Conservation (phyloP, 805 yeast genomes). For the Vanderwaltozyma yarrowii region DNA sequence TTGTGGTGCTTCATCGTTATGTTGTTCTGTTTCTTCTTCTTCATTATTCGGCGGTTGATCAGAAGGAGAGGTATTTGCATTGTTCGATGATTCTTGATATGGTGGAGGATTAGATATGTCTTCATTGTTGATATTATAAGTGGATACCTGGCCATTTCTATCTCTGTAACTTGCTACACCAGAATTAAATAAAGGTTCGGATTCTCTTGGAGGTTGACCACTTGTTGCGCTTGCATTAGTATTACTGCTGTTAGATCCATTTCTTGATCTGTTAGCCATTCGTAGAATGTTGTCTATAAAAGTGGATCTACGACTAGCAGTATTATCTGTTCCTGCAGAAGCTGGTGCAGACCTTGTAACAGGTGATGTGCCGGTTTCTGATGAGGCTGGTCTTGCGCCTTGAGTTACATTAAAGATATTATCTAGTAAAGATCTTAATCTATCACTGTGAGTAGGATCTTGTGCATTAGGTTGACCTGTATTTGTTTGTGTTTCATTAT, state of each 20-base stretch:
- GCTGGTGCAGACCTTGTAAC: background rate
- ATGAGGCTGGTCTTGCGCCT: background rate
- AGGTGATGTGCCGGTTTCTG: background rate
- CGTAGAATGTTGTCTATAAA: slow-evolving; percentile 10
- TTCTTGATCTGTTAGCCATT: slow-evolving; percentile 5
- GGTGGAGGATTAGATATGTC: background rate
- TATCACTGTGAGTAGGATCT: slow-evolving; percentile 9
- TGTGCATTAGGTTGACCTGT: background rate
- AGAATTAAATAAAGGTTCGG: slow-evolving; percentile 14
- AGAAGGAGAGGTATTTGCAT: background rate
- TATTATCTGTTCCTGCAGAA: slow-evolving; percentile 1
- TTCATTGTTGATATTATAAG: slow-evolving; percentile 3
- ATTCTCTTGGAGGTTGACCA: background rate
- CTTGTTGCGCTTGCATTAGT: background rate
- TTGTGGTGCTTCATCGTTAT: no score
- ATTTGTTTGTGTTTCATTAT: background rate
- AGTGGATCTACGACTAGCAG: background rate
- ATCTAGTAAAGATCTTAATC: slow-evolving; percentile 17
- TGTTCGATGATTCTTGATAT: background rate
- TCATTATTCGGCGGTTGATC: background rate
- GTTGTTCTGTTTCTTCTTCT: no score
- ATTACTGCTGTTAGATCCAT: background rate
- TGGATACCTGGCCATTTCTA: slow-evolving; percentile 21
- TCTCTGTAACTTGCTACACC: slow-evolving; percentile 29
- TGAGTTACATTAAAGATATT: slow-evolving; percentile 11